Conservation (phyloP, 225 moss, liverwort and hornwort species). For the Neckera pumila region DNA sequence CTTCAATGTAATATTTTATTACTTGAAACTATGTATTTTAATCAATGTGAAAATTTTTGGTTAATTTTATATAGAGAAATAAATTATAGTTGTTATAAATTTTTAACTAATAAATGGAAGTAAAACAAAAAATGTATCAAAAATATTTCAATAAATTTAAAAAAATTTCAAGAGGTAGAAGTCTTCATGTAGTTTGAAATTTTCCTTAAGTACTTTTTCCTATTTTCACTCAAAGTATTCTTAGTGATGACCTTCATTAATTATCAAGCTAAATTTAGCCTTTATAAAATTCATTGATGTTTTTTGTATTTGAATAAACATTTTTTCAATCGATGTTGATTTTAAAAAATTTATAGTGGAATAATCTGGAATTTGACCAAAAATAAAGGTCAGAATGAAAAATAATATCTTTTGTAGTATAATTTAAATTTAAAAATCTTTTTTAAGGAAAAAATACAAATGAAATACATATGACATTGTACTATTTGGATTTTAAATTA, state of each 20-base stretch:
- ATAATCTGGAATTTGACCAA: background rate
- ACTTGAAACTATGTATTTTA: background rate
- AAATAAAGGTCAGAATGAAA: background rate
- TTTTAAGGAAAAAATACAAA: background rate
- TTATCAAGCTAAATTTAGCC: background rate
- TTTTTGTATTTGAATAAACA: too few species aligned
- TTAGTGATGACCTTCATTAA: background rate
- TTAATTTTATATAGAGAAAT: background rate
- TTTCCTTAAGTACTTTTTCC: too few species aligned
- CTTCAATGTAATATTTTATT: background rate
- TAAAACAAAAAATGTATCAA: background rate
- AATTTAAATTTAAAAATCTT: too few species aligned
- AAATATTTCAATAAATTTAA: background rate
- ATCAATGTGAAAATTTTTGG: background rate
- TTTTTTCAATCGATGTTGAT: background rate
- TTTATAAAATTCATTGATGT: background rate
- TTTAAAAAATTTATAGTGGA: background rate
- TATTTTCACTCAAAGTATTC: fast-evolving
- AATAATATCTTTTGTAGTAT: fast-evolving
- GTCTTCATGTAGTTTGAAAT: background rate
- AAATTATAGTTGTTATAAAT: too few species aligned
- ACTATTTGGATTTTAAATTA: background rate
- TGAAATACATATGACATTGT: background rate
- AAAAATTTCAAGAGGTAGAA: too few species aligned
- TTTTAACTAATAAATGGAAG: fast-evolving